phyloP scores from a whole-genome alignment of 768 basidiomycete species.

The Krasilnikovozyma curviuscula region DNA sequence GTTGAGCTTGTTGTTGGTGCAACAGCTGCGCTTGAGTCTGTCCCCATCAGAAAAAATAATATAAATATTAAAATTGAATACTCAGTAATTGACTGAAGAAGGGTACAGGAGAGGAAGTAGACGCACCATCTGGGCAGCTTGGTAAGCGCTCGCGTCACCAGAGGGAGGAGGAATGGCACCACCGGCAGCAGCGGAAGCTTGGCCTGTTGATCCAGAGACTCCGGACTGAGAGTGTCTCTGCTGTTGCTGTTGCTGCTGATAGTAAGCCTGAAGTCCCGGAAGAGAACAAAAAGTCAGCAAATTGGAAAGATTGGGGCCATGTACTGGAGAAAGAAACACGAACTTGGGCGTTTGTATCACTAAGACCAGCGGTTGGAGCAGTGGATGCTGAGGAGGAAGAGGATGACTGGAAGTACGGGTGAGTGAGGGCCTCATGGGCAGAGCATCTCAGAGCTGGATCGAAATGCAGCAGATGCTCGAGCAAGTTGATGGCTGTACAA shows the following conservation, averaged over 20 bases:
- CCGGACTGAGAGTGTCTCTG: no score
- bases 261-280: slow-evolving; percentile 13
- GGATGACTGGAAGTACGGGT: slow-evolving; percentile 55
- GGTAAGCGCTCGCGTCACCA: slow-evolving; percentile 26
- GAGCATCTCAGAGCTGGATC: slow-evolving; percentile 82
- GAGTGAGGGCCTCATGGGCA: slow-evolving; percentile 72
- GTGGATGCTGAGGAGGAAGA: slow-evolving; percentile 19
- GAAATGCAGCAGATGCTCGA: slow-evolving; percentile 87
- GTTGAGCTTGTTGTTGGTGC: slow-evolving; percentile 22
- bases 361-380: slow-evolving; percentile 18
- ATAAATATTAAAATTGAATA: slow-evolving; percentile 14
- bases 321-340: slow-evolving; percentile 3
- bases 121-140: slow-evolving; percentile 7
- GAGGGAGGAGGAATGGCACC: not conserved
- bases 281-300: slow-evolving; percentile 11
- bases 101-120: slow-evolving; percentile 1
- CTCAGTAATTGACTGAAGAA: slow-evolving; percentile 8
- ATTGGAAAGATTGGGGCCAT: slow-evolving; percentile 16
- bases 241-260: slow-evolving; percentile 16
- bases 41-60: slow-evolving; percentile 25
- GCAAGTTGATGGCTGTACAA: slow-evolving; percentile 57
- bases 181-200: slow-evolving; percentile 1
- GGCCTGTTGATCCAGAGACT: no score
- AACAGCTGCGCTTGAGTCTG: slow-evolving; percentile 35
- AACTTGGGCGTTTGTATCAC: not conserved